Evolutionary conservation across 257 asterid species (phyloP).

Genomic region (Solanum lignicaule): DNA sequence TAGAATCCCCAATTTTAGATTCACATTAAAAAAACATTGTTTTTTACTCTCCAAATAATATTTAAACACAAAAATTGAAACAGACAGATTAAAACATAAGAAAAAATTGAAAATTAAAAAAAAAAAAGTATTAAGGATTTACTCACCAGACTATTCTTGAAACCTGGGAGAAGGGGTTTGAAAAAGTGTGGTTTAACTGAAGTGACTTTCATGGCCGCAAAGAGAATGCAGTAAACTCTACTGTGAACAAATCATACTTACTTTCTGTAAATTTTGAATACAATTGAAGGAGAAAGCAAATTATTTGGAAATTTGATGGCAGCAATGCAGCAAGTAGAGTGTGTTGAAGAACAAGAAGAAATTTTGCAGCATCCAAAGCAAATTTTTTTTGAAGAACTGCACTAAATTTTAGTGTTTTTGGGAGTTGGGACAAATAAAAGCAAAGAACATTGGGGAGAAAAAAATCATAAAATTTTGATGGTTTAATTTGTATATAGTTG

Average conservation of each 20-base stretch:
- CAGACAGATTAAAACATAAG: background rate
- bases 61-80: background rate
- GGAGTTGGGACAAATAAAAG: background rate
- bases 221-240: background rate
- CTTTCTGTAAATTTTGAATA: background rate
- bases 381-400: too few relatives aligned
- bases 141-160: background rate
- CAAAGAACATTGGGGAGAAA: background rate
- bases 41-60: background rate
- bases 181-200: conserved; percentile 11
- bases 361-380: background rate
- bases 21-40: background rate
- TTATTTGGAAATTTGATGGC: background rate
- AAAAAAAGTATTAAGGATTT: too few relatives aligned
- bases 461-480: too few relatives aligned
- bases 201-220: background rate
- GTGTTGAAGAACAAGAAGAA: background rate
- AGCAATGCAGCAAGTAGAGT: background rate
- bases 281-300: background rate
- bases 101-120: background rate
- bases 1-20: background rate
- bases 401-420: background rate
- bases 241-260: background rate
- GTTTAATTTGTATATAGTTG: too few relatives aligned
- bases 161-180: conserved; percentile 8